Base-by-base conservation (phyloP, 257 asterid genomes). In the Nicotiana tomentosiformis region DNA sequence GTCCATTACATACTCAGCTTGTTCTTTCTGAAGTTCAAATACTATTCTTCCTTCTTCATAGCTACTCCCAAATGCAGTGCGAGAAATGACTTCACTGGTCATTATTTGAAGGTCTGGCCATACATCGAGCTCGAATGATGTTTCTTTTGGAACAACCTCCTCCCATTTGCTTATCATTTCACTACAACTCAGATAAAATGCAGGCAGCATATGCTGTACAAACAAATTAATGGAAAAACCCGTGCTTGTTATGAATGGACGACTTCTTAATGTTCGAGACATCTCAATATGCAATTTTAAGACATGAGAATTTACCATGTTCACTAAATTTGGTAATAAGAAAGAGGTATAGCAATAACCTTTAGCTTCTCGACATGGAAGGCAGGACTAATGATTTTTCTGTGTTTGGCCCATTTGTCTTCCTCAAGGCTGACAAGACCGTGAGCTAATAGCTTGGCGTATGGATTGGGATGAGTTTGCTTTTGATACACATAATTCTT, bases 321-420 rank as follows among this genome's bases (percentile, higher is more conserved):
- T 26, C 1, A 2, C 46, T 30, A 30, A 5, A 56, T 56, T 56
- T 56, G 16, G 20, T 16, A 14, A 56, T 56, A 16, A 56, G 61
- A 16, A 16, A 56, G 10, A 16, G 18, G 61, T 14, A 74, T 5
- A 72, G 17, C 35, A 39, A 23, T 3, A 29, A 82, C 85, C 85
- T 83, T 83, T 32, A 83, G n/a, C 10, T 83, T 91, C 66, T 91
- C 92, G 0, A 86, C 30, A 49, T 90, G 92, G 88, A 93, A 93
- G 66, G 94, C 92, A 15, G 97, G 93, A 85, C 82, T 91, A 83
- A 93, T 81, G 77, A 93, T 62, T 77, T 83, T 93, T 62, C 96
- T 85, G 69, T 90, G 93, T 64, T 91, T 93, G n/a, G 88, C 83
- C 96, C 96, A 92, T 87, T 88, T 85, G 4, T 91, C 90, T 11